phyloP scores from a whole-genome alignment of 257 asterid genomes.

The Ehretia macrophylla region DNA sequence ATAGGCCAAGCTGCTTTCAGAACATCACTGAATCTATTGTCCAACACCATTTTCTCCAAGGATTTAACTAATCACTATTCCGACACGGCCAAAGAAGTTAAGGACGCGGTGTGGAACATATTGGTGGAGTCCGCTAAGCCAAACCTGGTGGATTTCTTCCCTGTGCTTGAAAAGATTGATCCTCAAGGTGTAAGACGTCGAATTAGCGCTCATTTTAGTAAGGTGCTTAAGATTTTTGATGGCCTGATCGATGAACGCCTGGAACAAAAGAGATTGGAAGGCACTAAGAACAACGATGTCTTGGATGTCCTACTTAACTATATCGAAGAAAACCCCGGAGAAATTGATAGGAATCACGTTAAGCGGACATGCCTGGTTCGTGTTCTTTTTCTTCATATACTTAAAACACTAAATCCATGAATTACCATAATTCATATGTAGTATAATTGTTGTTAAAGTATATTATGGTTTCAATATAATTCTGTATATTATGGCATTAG shows the following conservation, averaged over 20 bases:
- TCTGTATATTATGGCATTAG: too few relatives aligned
- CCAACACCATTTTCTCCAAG: conserved; percentile 46
- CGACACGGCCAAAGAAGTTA: conserved; percentile 53
- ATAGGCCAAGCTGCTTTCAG: conserved; percentile 22
- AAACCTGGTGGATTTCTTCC: conserved; percentile 57
- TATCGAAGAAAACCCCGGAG: conserved; percentile 43
- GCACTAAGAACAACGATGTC: conserved; percentile 24
- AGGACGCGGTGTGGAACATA: conserved; percentile 41
- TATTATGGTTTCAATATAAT: too few relatives aligned
- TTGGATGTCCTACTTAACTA: conserved; percentile 20
- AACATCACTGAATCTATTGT: conserved; percentile 39
- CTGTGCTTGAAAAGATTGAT: conserved; percentile 36
- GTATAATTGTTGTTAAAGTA: too few relatives aligned
- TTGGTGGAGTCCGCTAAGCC: conserved; percentile 62
- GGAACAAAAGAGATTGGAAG: conserved; percentile 13
- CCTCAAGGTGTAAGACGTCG: conserved; percentile 61
- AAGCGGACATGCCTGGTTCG: conserved; percentile 63
- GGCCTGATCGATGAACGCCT: conserved; percentile 33
- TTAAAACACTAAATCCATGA: background rate
- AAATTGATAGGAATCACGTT: conserved; percentile 54
- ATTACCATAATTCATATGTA: too few relatives aligned
- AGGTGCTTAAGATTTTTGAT: conserved; percentile 22
- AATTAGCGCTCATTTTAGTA: conserved; percentile 29
- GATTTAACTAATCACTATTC: conserved; percentile 41
- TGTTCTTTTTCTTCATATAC: background rate